Evolutionary conservation across 768 basidiomycete species (phyloP).

Genomic region (Porphyrellus cyaneotinctus): DNA sequence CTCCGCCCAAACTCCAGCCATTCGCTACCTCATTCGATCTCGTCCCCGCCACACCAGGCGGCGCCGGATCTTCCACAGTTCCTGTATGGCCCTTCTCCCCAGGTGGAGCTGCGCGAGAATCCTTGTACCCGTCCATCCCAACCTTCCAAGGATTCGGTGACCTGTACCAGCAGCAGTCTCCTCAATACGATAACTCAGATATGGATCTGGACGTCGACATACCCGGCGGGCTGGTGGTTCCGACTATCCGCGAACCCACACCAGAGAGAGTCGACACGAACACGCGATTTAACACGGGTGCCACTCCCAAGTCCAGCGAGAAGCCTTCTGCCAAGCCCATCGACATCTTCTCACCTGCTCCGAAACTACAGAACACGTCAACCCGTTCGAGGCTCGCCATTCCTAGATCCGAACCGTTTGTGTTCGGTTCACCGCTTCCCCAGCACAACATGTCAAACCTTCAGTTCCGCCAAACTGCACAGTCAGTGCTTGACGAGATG

Average conservation of each 20-base stretch:
- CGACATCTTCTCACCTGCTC: constrained; percentile 42
- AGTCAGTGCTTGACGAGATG: constrained; percentile 79
- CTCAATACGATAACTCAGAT: constrained; percentile 22
- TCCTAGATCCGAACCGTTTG: constrained; percentile 46
- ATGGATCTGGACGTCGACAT: constrained; percentile 35
- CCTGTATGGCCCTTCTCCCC: constrained; percentile 43
- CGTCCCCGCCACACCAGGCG: constrained; percentile 51
- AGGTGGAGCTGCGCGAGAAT: constrained; percentile 16
- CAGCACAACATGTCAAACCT: constrained; percentile 57
- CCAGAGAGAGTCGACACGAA: constrained; percentile 13
- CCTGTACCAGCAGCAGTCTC: constrained; percentile 16
- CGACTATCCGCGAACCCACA: constrained; percentile 19
- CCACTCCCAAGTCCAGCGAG: constrained; percentile 25
- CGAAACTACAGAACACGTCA: constrained; percentile 17
- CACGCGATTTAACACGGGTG: constrained; percentile 20
- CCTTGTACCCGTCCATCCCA: constrained; percentile 40
- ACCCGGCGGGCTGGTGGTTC: constrained; percentile 32
- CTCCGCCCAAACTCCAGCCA: constrained; percentile 63
- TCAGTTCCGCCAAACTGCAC: constrained; percentile 64
- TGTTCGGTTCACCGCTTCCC: constrained; percentile 75
- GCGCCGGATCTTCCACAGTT: constrained; percentile 13
- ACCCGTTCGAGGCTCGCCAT: constrained; percentile 21
- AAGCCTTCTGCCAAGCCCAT: constrained; percentile 30
- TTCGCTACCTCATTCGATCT: constrained; percentile 68
- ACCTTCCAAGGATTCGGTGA: constrained; percentile 31